Conservation (phyloP, 116 monocot species). For the Papilionanthe hybrid region DNA sequence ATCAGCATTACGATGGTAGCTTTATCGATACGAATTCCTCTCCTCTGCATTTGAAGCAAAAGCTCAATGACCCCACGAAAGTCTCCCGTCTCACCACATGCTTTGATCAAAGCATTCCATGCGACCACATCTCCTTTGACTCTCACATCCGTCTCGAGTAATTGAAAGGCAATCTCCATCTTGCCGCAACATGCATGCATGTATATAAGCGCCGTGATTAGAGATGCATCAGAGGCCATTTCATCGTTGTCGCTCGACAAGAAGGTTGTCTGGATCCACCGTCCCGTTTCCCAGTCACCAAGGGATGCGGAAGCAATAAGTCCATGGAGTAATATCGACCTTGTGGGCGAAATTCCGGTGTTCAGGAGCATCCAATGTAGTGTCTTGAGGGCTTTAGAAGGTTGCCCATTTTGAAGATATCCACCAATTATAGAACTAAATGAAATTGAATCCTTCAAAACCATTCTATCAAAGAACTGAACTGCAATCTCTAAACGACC, state of each 20-base stretch:
- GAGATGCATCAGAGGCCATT: slow-evolving; percentile 23
- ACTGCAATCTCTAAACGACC: slow-evolving; percentile 26
- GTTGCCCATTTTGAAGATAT: slow-evolving; percentile 23
- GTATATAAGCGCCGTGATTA: slow-evolving; percentile 51
- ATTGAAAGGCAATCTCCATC: slow-evolving; percentile 29
- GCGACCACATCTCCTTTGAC: slow-evolving; percentile 46
- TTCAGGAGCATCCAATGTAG: slow-evolving; percentile 32
- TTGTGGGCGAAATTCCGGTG: slow-evolving; percentile 20
- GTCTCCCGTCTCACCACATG: slow-evolving; percentile 33
- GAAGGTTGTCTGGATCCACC: slow-evolving; percentile 34
- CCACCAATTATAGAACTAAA: slow-evolving; percentile 78
- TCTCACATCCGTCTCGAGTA: slow-evolving; percentile 21
- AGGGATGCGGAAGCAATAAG: slow-evolving; percentile 57
- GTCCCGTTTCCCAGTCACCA: slow-evolving; percentile 46
- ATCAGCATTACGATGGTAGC: slow-evolving; percentile 48
- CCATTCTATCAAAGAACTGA: slow-evolving; percentile 39
- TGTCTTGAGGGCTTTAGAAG: slow-evolving; percentile 46
- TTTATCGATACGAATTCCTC: slow-evolving; percentile 29
- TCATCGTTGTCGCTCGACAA: slow-evolving; percentile 8
- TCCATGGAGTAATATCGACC: slow-evolving; percentile 48
- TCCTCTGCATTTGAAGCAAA: slow-evolving; percentile 50
- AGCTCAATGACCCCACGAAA: slow-evolving; percentile 22
- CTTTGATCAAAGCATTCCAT: slow-evolving; percentile 71
- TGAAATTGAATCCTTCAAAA: slow-evolving; percentile 43
- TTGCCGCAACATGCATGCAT: slow-evolving; percentile 56